Percentiles rank a stretch among this genome's conserved stretches.
phyloP scores from a whole-genome alignment of 305 asterid species.

The Fraxinus sp. region DNA sequence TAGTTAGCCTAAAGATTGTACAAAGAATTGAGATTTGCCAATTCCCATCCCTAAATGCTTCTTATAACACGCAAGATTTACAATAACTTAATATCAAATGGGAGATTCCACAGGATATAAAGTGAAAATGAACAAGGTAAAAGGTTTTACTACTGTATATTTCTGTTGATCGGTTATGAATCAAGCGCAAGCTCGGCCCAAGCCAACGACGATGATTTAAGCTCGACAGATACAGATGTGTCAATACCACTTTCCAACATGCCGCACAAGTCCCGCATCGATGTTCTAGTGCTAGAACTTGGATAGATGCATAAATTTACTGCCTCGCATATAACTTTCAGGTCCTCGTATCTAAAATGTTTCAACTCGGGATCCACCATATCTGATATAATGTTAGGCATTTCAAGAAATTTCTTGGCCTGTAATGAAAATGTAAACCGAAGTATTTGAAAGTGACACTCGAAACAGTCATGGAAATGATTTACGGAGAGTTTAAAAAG shows the following conservation, averaged over 20 bases:
- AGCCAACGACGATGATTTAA: constrained; percentile 72
- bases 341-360: constrained; percentile 71
- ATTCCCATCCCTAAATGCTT: constrained; percentile 9
- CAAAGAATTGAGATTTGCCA: constrained; percentile 37
- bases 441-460: neutral
- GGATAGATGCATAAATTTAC: constrained; percentile 55
- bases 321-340: constrained; percentile 68
- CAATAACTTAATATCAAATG: constrained; percentile 29
- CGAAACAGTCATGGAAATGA: neutral
- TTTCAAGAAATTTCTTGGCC: constrained; percentile 73
- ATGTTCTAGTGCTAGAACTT: constrained; percentile 42
- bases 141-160: constrained; percentile 13
- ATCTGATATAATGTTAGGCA: constrained; percentile 46
- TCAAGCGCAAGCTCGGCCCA: constrained; percentile 92
- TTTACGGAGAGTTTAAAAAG: neutral
- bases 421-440: constrained; percentile 26
- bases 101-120: neutral
- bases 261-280: constrained; percentile 62
- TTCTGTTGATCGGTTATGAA: constrained; percentile 31
- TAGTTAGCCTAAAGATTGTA: constrained; percentile 17
- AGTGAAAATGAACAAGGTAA: constrained; percentile 10
- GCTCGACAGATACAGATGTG: constrained; percentile 66
- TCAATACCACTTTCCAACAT: constrained; percentile 71
- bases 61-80: constrained; percentile 31
- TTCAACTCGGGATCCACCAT: constrained; percentile 82